Base-by-base conservation (phyloP, 495 filamentous ascomycete genomes). In the Cercophora scortea region DNA sequence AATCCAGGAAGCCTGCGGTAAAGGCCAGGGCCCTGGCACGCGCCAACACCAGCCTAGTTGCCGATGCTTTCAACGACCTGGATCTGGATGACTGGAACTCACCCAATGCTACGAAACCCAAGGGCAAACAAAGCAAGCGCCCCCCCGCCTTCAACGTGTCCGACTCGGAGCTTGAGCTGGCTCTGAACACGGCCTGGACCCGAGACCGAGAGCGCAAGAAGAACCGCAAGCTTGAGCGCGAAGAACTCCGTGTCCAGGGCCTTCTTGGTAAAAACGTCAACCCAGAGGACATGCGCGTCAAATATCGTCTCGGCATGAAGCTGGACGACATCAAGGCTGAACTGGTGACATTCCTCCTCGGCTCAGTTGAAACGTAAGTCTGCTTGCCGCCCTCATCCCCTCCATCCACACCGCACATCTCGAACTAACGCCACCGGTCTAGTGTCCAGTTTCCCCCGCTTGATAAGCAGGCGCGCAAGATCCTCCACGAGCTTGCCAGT, bases 401-500 rank as follows among this genome's bases (percentile, higher is more conserved):
- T 25, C 25, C 25, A 25, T 25, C 25, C 25, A 25, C 5, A 5
- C 25, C 25, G 25, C 25, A 25, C 25, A 25, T 25, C 25, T 25
- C 25, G 5, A 33, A 19, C n/a, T 3, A 12, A 19, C 7, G 32
- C 35, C 19, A 39, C 32, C 18, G 42, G 3, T 19, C 8, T 56
- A 95, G 90, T 47, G 74, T 91, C 11, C 67, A 84, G 16, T 71
- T 98, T 10, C 90, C 93, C 6, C 89, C 92, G 3, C 92, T 98
- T 81, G 81, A 84, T 32, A 90, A 87, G 56, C 65, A 77, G 3
- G 77, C 81, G 34, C 87, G 93, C 50, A 90, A 86, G 61, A 64
- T 78, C 10, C 76, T 96, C 11, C 93, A 98, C 62, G 75, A 86
- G 34, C 58, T 95, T 34, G 88, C 88, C 5, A 76, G 76, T 57